phyloP scores from a whole-genome alignment of 345 rosid species.

The Sisymbrium altissimum region DNA sequence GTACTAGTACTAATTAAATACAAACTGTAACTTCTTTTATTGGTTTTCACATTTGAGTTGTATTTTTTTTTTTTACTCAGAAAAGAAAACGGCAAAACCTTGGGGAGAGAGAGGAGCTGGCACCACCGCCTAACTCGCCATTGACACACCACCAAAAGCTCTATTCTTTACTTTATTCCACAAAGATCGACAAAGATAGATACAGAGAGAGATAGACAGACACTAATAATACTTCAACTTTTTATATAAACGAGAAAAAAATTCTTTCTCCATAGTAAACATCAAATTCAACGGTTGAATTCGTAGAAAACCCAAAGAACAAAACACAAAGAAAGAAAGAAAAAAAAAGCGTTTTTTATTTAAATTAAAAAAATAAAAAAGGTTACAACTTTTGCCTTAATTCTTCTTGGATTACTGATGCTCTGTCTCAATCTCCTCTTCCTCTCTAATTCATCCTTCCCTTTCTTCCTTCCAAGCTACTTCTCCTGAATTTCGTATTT shows the following conservation, averaged over 20 bases:
- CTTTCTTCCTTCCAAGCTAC: conserved; percentile 32
- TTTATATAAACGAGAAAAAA: background rate
- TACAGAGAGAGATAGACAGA: background rate
- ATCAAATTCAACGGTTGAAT: conserved; percentile 14
- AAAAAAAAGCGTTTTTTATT: background rate
- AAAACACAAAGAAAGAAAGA: background rate
- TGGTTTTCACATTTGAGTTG: background rate
- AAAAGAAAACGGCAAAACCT: background rate
- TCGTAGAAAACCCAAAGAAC: background rate
- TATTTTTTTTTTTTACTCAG: background rate
- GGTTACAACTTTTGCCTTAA: conserved; percentile 11
- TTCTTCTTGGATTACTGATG: conserved; percentile 36
- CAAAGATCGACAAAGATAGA: conserved; percentile 1
- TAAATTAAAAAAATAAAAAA: too few species aligned
- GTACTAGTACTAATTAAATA: background rate
- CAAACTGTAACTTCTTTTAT: background rate
- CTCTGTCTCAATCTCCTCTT: conserved; percentile 25
- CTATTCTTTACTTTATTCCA: conserved; percentile 8
- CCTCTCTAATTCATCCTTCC: conserved; percentile 16
- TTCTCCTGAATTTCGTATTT: conserved; percentile 22
- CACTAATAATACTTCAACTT: background rate
- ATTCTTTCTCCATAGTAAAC: background rate
- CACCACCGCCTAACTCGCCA: conserved; percentile 37
- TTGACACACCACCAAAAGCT: conserved; percentile 34
- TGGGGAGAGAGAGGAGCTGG: conserved; percentile 23